phyloP scores from a whole-genome alignment of 257 asterid species.

The Petunia secreta region DNA sequence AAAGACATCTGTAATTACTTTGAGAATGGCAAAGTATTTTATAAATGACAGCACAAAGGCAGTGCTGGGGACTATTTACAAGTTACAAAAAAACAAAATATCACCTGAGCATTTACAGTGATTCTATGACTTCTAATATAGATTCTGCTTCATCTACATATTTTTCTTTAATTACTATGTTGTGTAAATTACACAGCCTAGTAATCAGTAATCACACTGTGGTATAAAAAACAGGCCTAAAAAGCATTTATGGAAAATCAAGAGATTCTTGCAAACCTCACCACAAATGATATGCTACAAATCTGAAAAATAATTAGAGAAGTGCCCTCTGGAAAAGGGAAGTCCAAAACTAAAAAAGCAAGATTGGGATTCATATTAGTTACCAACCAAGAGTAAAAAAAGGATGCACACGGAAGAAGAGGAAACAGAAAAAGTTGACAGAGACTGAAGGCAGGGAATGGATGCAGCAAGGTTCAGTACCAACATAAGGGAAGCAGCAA shows the following conservation, averaged over 20 bases:
- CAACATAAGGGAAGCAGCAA: conserved; percentile 14
- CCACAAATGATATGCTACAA: neutral
- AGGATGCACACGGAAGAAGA: neutral
- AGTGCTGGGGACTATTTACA: no score
- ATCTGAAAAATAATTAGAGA: neutral
- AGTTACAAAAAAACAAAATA: no score
- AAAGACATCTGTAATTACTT: no score
- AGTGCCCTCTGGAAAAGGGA: neutral
- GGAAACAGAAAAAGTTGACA: neutral
- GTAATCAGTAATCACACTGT: no score
- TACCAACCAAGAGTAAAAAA: neutral
- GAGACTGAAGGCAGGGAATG: conserved; percentile 17
- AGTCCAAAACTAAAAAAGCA: neutral
- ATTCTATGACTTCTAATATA: no score
- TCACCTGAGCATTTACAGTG: no score
- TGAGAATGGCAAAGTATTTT: no score
- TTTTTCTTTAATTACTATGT: no score
- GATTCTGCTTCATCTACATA: no score
- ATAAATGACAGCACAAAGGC: no score
- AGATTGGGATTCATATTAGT: neutral
- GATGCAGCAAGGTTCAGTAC: conserved; percentile 25
- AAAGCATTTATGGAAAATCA: neutral
- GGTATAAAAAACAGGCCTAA: neutral
- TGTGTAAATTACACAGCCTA: no score
- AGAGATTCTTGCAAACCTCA: neutral